Evolutionary conservation across 352 stramenopile genomes (phyloP), one percentile per base, ranked within the genome.

Genomic region (Pythium dissimile): DNA sequence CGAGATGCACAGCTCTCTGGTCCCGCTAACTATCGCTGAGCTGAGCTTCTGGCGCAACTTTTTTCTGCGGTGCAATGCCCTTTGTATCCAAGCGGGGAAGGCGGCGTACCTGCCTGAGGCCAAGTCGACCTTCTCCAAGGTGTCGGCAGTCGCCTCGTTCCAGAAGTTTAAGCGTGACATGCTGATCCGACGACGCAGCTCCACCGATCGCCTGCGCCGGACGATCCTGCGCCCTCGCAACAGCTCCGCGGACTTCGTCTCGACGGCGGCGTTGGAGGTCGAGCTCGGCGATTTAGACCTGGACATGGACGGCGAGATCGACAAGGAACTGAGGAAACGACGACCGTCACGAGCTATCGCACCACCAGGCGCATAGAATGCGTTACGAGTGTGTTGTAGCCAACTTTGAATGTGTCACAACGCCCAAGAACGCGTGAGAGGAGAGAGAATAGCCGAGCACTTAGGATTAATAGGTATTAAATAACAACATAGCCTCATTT

Each of bases 291-390:
- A 85, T 2, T 42, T 87, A 24, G 76, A 87, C 24, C 61, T 88
- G 5, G 80, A 89, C 38, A 51, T 87, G 41, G 75, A 89, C 46
- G 80, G 80, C n/a, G 75, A 88, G 67, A 88, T 88, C 46, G 80
- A 88, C 53, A 75, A 74, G 26, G 77, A 89, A 62, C 66, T 88
- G 13, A 64, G 80, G 23, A 82, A 71, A 34, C 62, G 77, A 37
- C 75, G 75, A 12, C 75, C 77, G 4, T 88, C 75, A 24, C 73
- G 72, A 32, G 65, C 70, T 15, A 50, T 73, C 20, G 75, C 80
- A 31, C 52, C 46, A 20, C 34, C 34, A 3, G 16, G 16, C 12
- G 34, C 34, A 20, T 41, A 41, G 34, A 20, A 16, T 41, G 8
- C 8, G 16, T 8, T 6, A 41, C 4, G 7, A 20, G 34, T 15